Evolutionary conservation across 1,284 basidiomycete species (phyloP), one percentile per base, ranked within the genome.

Genomic region (Mycocalia duriaeana): DNA sequence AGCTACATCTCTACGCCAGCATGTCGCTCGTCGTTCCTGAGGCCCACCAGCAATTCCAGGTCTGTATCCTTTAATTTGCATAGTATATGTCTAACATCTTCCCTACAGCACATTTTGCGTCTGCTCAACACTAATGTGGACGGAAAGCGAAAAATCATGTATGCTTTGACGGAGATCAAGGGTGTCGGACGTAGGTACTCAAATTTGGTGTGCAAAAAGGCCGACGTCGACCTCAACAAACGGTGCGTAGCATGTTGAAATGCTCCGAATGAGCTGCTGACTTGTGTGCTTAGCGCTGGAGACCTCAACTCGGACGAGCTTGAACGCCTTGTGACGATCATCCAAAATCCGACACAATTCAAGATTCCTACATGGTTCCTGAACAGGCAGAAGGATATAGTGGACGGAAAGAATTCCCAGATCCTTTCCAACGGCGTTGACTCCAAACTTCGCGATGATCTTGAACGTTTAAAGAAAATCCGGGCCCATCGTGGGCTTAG

Each of bases 191-290:
- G 96, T 57, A 90, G 96, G 53, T 99, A 97, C 76, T 85, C 96
- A 69, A 99, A 99, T 78, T 78, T 99, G 64, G 95, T 99, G 62
- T 98, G 94, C 87, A 99, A 99, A 79, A 99, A 99, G 82, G 96
- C 96, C 59, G 96, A 99, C 77, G 91, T 99, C 50, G 94, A 99
- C 70, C 83, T 99, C 57, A 90, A 83, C 81, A 99, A 99, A 79
- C 91, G 96, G 94, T 96, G 62, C 55, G 89, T 76, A n/a, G 38
- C 14, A 87, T 20, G 20, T 34, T 19, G 31, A 18, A 5, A 19
- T 25, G 5, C 18, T 44, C n/a, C 36, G 19, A 43, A 5, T 36
- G 46, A 38, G 20, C 28, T 35, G 16, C n/a, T 25, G n/a, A n/a
- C n/a, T n/a, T n/a, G n/a, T n/a, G n/a, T 36, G 14, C 46, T 16